phyloP scores from a whole-genome alignment of 1,284 basidiomycete species.

The Irpex sp. region DNA sequence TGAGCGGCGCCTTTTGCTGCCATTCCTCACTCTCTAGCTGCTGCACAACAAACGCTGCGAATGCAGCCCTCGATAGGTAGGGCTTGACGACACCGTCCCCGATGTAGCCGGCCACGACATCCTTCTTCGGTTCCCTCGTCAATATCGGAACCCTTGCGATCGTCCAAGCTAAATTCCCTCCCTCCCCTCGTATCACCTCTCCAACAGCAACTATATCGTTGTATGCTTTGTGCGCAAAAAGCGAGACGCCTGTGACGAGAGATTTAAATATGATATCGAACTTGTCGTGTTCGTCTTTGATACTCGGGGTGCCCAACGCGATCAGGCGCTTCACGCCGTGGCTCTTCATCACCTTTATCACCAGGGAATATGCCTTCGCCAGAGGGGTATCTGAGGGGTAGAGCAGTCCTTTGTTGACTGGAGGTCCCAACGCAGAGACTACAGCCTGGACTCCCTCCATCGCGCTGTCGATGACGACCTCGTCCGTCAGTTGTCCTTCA shows the following conservation, averaged over 20 bases:
- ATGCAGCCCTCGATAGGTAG: constrained; percentile 45
- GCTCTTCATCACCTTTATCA: constrained; percentile 51
- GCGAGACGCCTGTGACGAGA: constrained; percentile 35
- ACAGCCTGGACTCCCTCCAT: constrained; percentile 54
- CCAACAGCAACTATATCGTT: constrained; percentile 49
- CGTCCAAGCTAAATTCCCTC: constrained; percentile 55
- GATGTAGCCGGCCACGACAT: constrained; percentile 52
- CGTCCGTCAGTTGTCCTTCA: constrained; percentile 50
- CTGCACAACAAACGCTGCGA: constrained; percentile 50
- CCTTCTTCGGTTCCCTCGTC: constrained; percentile 38
- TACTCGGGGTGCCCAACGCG: constrained; percentile 58
- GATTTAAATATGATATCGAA: constrained; percentile 42
- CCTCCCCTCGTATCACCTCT: constrained; percentile 42
- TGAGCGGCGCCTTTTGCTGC: constrained; percentile 25
- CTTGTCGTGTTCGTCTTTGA: constrained; percentile 53
- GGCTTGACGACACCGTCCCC: constrained; percentile 52
- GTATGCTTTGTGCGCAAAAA: constrained; percentile 36
- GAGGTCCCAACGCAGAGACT: constrained; percentile 61
- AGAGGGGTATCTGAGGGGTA: constrained; percentile 49
- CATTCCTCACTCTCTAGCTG: constrained; percentile 54
- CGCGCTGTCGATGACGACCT: constrained; percentile 41
- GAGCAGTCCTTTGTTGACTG: constrained; percentile 25
- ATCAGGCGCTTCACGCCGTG: constrained; percentile 52
- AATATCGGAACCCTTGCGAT: constrained; percentile 59
- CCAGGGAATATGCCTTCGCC: constrained; percentile 46